Evolutionary conservation across 1,284 basidiomycete species (phyloP).

Genomic region (Coniophora puteana): DNA sequence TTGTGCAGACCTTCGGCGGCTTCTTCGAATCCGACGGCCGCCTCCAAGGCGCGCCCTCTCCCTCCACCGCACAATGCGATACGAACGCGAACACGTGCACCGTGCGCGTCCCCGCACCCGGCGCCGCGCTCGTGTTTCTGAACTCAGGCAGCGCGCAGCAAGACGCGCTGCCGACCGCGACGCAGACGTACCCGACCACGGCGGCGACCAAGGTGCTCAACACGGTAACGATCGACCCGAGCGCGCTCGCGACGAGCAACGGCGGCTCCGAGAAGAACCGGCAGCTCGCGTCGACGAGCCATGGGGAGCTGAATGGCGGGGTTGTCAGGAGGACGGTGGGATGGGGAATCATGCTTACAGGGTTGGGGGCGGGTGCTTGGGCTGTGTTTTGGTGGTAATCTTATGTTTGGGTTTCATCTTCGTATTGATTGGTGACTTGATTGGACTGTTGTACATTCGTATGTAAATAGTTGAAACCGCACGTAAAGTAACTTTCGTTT

Average conservation of each 20-base stretch:
- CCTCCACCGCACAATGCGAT: conserved; percentile 42
- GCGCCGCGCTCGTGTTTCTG: conserved; percentile 71
- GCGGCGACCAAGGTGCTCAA: conserved; percentile 44
- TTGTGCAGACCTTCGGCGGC: conserved; percentile 46
- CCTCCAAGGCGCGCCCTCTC: conserved; percentile 35
- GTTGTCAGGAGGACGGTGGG: no score
- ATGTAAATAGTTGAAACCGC: no score
- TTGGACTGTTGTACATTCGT: no score
- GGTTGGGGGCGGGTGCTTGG: no score
- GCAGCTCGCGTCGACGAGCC: conserved; percentile 25
- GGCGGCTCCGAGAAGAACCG: conserved; percentile 24
- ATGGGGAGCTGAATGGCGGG: no score
- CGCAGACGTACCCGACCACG: conserved; percentile 56
- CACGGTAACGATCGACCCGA: conserved; percentile 40
- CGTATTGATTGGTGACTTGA: no score
- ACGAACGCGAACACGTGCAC: conserved; percentile 46
- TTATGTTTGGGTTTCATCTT: no score
- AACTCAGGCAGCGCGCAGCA: conserved; percentile 35
- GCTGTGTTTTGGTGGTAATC: no score
- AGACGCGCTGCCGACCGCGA: conserved; percentile 32
- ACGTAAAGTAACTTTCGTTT: no score
- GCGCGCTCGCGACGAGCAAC: conserved; percentile 31
- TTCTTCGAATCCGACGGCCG: conserved; percentile 49
- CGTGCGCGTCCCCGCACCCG: conserved; percentile 67
- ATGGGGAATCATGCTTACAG: no score